Conservation (phyloP, 208 protist species). For the Acanthamoeba lenticulata region DNA sequence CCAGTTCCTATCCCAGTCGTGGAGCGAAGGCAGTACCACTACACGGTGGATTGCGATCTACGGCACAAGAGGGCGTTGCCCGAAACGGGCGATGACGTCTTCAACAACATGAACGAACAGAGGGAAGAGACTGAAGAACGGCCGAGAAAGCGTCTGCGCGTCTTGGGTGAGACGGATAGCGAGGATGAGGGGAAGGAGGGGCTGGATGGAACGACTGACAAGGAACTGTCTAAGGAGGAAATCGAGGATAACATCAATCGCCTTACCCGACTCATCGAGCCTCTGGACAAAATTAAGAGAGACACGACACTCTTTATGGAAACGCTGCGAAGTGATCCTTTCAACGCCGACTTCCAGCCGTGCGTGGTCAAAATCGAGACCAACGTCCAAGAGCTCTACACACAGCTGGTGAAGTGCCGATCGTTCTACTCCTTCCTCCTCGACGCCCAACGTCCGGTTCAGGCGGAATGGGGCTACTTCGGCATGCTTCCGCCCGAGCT, state of each 20-base stretch:
- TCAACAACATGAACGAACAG: not conserved
- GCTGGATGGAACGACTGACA: not conserved
- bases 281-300: not conserved
- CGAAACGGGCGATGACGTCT: not conserved
- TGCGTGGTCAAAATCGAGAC: not conserved
- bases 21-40: not conserved
- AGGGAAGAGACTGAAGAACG: not conserved
- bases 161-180: conserved; percentile 6
- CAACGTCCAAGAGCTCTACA: not conserved
- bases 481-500: conserved; percentile 42
- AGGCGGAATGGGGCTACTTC: conserved; percentile 47
- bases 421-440: conserved; percentile 30
- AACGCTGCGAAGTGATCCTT: not conserved
- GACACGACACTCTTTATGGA: not conserved
- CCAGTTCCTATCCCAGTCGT: too few relatives aligned
- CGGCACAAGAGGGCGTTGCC: not conserved
- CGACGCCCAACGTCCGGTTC: not conserved
- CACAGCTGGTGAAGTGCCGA: not conserved
- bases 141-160: not conserved
- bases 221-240: not conserved
- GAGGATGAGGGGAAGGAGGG: not conserved
- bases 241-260: conserved; percentile 29
- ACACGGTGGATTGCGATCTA: not conserved
- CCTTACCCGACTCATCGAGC: not conserved
- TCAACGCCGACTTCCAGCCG: not conserved